A percentile compares a stretch with the other conserved stretches of the same genome.
phyloP scores from a whole-genome alignment of 768 basidiomycete species.

The Hygrophoropsis aurantiaca region DNA sequence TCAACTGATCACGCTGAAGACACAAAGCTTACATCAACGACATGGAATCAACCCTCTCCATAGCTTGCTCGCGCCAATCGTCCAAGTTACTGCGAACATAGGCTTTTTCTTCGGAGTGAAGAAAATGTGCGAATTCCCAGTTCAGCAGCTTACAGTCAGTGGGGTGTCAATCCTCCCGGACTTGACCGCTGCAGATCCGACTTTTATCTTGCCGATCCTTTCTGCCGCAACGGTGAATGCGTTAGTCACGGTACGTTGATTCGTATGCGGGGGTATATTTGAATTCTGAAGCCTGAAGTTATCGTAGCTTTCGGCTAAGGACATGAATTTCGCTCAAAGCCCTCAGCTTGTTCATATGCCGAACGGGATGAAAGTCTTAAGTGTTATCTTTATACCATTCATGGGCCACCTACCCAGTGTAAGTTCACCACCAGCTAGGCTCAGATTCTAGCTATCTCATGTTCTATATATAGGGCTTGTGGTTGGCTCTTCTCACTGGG shows the following conservation, averaged over 20 bases:
- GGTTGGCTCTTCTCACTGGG: constrained; percentile 57
- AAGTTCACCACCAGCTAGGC: constrained; percentile 35
- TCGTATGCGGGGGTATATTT: not conserved
- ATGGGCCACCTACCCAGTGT: constrained; percentile 67
- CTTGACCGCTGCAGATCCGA: constrained; percentile 77
- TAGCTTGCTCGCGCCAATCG: constrained; percentile 53
- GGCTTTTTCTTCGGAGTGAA: constrained; percentile 83
- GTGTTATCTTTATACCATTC: constrained; percentile 50
- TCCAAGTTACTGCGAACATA: constrained; percentile 77
- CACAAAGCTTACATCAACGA: constrained; percentile 55
- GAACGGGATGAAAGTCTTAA: constrained; percentile 64
- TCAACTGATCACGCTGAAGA: constrained; percentile 44
- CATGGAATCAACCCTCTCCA: constrained; percentile 63
- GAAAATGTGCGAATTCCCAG: constrained; percentile 65
- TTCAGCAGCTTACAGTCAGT: constrained; percentile 74
- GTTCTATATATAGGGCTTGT: constrained; percentile 45
- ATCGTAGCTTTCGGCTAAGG: constrained; percentile 45
- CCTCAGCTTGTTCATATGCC: constrained; percentile 64
- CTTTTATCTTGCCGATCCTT: constrained; percentile 65
- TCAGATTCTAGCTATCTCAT: too few relatives aligned
- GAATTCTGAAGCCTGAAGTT: constrained; percentile 10
- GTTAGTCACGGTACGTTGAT: constrained; percentile 61
- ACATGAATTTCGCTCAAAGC: constrained; percentile 50
- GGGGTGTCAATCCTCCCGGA: constrained; percentile 76
- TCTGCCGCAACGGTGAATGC: constrained; percentile 60